These are phyloP conservation scores for Earliella scabrosa DNA, from an alignment of 1,284 basidiomycete species.

Conservation along the genomic window DNA sequence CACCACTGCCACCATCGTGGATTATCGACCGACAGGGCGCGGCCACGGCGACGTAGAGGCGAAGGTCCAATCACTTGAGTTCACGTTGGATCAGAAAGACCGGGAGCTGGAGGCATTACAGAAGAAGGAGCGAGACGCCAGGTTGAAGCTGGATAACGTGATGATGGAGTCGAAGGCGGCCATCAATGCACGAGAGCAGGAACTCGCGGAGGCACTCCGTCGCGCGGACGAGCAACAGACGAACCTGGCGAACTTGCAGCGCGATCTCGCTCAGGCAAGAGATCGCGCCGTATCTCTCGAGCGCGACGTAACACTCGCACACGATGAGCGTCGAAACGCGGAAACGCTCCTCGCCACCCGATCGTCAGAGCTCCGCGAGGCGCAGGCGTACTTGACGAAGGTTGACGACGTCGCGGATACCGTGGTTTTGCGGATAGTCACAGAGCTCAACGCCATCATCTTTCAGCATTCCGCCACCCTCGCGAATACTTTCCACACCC, in stretches of 20 bases:
- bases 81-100: too few relatives aligned
- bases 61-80: too few relatives aligned
- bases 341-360: conserved; percentile 21
- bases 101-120: too few relatives aligned
- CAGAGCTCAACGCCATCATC: conserved; percentile 26
- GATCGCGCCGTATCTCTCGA: neutral
- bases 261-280: neutral
- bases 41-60: too few relatives aligned
- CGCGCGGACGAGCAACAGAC: neutral
- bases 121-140: too few relatives aligned
- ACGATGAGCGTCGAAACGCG: neutral
- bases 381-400: conserved; percentile 24
- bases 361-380: conserved; percentile 26
- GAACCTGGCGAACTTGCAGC: neutral
- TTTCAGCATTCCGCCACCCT: conserved; percentile 26
- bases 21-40: too few relatives aligned
- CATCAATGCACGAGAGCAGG: neutral
- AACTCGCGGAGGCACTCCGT: neutral
- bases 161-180: too few relatives aligned
- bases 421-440: conserved; percentile 25
- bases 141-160: too few relatives aligned
- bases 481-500: conserved; percentile 14
- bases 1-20: too few relatives aligned
- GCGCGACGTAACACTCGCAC: neutral
- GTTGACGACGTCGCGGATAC: conserved; percentile 26